Conservation (phyloP, 305 asterid genomes). For the Fraxinus albicans region DNA sequence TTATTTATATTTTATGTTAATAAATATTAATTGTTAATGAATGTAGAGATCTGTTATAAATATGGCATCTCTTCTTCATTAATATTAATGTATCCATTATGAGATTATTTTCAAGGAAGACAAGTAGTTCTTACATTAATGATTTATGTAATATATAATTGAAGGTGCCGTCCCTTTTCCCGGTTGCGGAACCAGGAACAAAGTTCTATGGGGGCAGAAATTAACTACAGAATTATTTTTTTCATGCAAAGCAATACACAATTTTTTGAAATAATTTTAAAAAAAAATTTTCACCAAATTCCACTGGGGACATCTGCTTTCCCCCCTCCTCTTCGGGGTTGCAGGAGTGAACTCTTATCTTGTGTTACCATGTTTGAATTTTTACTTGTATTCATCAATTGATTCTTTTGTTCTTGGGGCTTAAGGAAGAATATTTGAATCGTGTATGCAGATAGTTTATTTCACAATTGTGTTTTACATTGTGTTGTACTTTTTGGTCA, state of each 20-base stretch:
- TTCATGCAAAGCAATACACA: neutral
- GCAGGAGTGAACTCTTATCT: neutral
- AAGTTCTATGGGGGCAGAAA: neutral
- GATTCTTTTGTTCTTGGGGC: neutral
- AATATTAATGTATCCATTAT: neutral
- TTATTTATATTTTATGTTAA: neutral
- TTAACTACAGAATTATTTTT: neutral
- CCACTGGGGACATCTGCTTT: neutral
- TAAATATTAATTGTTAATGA: neutral
- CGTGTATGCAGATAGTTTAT: neutral
- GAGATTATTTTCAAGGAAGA: neutral
- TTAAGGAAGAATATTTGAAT: neutral
- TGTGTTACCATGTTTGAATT: constrained; percentile 12
- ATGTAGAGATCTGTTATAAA: neutral
- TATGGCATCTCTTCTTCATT: neutral
- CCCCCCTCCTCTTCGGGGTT: neutral
- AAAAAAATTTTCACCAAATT: neutral
- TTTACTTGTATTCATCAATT: neutral
- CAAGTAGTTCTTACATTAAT: constrained; percentile 7
- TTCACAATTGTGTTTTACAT: neutral
- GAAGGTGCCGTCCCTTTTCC: constrained; percentile 4
- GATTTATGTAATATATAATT: neutral
- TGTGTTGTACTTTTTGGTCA: constrained; percentile 32
- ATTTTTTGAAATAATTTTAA: neutral
- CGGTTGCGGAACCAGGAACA: neutral